A percentile compares a stretch with the other conserved stretches of the same genome.
Evolutionary conservation across 2,329 filamentous ascomycete species (phyloP).

Genomic region (Penicillium sp.): DNA sequence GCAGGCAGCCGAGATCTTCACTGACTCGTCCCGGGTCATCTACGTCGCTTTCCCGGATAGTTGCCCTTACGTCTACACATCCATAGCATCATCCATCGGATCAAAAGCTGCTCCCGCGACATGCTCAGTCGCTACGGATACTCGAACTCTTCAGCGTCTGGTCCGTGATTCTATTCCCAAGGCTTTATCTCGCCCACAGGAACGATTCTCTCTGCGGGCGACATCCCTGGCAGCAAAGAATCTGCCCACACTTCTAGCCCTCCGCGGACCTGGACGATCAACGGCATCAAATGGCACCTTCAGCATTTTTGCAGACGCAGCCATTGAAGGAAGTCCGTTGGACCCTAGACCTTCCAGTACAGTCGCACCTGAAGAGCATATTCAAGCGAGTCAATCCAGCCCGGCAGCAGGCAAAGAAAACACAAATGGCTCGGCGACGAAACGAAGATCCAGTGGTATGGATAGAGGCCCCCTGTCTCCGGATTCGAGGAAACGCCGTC

Average conservation of each 20-base stretch:
- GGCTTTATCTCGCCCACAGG: slow-evolving; percentile 71
- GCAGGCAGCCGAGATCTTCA: slow-evolving; percentile 38
- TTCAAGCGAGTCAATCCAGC: slow-evolving; percentile 9
- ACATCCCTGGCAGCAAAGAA: slow-evolving; percentile 71
- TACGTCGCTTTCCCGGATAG: slow-evolving; percentile 81
- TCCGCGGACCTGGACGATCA: slow-evolving; percentile 66
- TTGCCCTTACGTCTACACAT: slow-evolving; percentile 70
- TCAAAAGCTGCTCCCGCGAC: slow-evolving; percentile 36
- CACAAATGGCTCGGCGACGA: not conserved
- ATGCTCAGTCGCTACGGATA: slow-evolving; percentile 45
- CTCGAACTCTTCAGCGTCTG: slow-evolving; percentile 64
- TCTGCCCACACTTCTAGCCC: slow-evolving; percentile 65
- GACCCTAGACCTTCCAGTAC: slow-evolving; percentile 45
- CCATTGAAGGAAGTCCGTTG: slow-evolving; percentile 50
- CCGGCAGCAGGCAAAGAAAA: slow-evolving; percentile 18
- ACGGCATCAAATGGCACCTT: slow-evolving; percentile 76
- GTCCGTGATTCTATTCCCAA: slow-evolving; percentile 78
- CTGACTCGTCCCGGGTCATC: slow-evolving; percentile 67
- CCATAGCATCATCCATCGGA: slow-evolving; percentile 45
- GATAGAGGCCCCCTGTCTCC: slow-evolving; percentile 13
- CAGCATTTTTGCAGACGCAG: slow-evolving; percentile 70
- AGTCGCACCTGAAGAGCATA: slow-evolving; percentile 33
- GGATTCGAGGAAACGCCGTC: slow-evolving; percentile 57
- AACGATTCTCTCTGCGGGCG: slow-evolving; percentile 66
- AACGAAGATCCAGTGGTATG: slow-evolving; percentile 1